Percentiles rank a stretch among this genome's conserved stretches.
These are phyloP conservation scores for Mortierella antarctica DNA, from an alignment of 192 early-diverging fungal species.

Conservation along the genomic window DNA sequence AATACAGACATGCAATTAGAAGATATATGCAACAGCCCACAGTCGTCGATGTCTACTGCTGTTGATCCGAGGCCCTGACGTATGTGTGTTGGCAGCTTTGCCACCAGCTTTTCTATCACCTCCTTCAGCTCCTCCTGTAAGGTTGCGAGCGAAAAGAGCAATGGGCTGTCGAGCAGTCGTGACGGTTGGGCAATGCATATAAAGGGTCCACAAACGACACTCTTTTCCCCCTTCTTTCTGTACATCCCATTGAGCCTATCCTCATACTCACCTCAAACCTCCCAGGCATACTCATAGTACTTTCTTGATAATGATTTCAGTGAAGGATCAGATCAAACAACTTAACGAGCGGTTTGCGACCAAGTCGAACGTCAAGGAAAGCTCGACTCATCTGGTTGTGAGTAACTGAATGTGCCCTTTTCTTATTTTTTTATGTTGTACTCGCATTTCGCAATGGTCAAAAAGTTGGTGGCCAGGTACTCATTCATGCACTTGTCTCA, in stretches of 20 bases:
- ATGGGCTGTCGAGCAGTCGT: too few relatives aligned
- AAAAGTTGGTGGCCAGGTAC: background rate
- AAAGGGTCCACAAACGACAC: background rate
- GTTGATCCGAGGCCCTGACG: too few relatives aligned
- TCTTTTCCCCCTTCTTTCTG: background rate
- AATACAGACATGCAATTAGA: too few relatives aligned
- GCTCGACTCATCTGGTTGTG: slow-evolving; percentile 44
- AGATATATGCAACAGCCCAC: too few relatives aligned
- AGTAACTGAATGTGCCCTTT: background rate
- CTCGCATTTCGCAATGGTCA: background rate
- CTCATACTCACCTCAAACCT: background rate
- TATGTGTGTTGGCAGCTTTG: too few relatives aligned
- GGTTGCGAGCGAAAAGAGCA: too few relatives aligned
- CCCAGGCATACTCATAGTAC: background rate
- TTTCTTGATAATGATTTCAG: slow-evolving; percentile 29
- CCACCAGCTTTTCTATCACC: too few relatives aligned
- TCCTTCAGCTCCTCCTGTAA: too few relatives aligned
- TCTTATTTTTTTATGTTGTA: slow-evolving; percentile 7
- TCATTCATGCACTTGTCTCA: background rate
- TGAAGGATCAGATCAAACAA: slow-evolving; percentile 43
- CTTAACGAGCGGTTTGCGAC: slow-evolving; percentile 10
- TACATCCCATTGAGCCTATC: background rate
- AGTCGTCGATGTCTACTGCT: too few relatives aligned
- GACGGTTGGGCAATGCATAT: background rate
- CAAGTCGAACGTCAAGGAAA: slow-evolving; percentile 34